phyloP scores from a whole-genome alignment of 2,329 filamentous ascomycete genomes.

The Cryphonectria nitschkei region DNA sequence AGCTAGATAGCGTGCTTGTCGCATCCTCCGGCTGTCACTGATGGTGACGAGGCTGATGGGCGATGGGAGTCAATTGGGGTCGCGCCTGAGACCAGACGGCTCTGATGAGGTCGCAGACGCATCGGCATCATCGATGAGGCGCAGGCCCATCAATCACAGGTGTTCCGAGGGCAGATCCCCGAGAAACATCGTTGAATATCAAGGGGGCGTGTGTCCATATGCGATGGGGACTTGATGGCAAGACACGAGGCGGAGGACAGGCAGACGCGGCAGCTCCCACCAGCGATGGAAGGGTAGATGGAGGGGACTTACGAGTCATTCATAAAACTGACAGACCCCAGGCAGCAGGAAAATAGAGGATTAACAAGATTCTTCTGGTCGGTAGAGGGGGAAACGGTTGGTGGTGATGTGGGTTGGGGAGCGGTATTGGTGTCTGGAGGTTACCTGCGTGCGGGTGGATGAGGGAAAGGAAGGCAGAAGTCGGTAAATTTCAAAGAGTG shows the following conservation, averaged over 20 bases:
- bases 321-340: slow-evolving; percentile 50
- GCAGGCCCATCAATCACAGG: slow-evolving; percentile 42
- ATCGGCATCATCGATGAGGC: slow-evolving; percentile 40
- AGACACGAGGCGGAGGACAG: slow-evolving; percentile 38
- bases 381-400: slow-evolving; percentile 18
- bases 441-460: slow-evolving; percentile 37
- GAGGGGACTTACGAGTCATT: slow-evolving; percentile 56
- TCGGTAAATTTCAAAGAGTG: slow-evolving; percentile 27
- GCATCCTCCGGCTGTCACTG: slow-evolving; percentile 47
- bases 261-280: slow-evolving; percentile 33
- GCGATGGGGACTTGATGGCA: slow-evolving; percentile 44
- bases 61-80: slow-evolving; percentile 50
- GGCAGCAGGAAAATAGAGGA: slow-evolving; percentile 37
- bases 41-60: slow-evolving; percentile 54
- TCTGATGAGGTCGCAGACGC: slow-evolving; percentile 33
- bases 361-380: slow-evolving; percentile 19
- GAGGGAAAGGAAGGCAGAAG: slow-evolving; percentile 31
- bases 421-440: slow-evolving; percentile 33
- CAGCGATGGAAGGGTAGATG: slow-evolving; percentile 34
- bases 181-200: slow-evolving; percentile 39
- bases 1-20: slow-evolving; percentile 45
- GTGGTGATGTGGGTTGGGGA: slow-evolving; percentile 32
- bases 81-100: slow-evolving; percentile 32
- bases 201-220: slow-evolving; percentile 40
- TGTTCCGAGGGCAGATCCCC: slow-evolving; percentile 33